Evolutionary conservation across 2,329 filamentous ascomycete species (phyloP).

Genomic region (Alternaria sp.): DNA sequence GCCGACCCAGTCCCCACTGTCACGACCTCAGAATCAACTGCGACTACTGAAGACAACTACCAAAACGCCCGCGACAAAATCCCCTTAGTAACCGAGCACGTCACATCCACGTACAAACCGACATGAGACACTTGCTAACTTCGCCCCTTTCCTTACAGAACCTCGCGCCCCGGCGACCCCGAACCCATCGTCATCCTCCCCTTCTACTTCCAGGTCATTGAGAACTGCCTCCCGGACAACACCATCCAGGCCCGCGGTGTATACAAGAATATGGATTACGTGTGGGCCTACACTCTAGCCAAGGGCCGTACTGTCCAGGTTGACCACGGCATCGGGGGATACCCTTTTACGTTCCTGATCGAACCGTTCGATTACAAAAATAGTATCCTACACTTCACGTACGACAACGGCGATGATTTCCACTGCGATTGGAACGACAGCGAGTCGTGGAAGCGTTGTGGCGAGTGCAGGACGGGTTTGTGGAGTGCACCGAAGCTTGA

Average conservation of each 20-base stretch:
- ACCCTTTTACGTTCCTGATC: neutral
- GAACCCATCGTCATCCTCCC: conserved; percentile 19
- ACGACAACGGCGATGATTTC: neutral
- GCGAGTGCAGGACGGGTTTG: conserved; percentile 20
- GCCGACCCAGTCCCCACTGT: neutral
- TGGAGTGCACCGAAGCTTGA: conserved; percentile 8
- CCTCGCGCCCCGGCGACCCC: neutral
- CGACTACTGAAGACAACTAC: neutral
- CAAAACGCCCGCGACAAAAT: neutral
- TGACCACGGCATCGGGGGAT: conserved; percentile 7
- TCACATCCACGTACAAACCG: neutral
- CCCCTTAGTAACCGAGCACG: neutral
- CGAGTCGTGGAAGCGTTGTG: conserved; percentile 21
- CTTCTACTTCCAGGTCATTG: conserved; percentile 18
- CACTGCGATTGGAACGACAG: conserved; percentile 22
- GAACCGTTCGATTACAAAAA: conserved; percentile 8
- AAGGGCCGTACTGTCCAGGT: neutral
- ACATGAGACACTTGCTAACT: neutral
- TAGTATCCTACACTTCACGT: conserved; percentile 6
- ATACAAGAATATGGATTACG: neutral
- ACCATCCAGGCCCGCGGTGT: neutral
- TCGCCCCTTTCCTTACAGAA: neutral
- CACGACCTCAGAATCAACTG: neutral
- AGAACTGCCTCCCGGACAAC: conserved; percentile 2
- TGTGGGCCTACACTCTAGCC: neutral